Evolutionary conservation across 441 rosid species (phyloP), one percentile per base, ranked within the genome.

Genomic region (Arabidopsis hybrid): DNA sequence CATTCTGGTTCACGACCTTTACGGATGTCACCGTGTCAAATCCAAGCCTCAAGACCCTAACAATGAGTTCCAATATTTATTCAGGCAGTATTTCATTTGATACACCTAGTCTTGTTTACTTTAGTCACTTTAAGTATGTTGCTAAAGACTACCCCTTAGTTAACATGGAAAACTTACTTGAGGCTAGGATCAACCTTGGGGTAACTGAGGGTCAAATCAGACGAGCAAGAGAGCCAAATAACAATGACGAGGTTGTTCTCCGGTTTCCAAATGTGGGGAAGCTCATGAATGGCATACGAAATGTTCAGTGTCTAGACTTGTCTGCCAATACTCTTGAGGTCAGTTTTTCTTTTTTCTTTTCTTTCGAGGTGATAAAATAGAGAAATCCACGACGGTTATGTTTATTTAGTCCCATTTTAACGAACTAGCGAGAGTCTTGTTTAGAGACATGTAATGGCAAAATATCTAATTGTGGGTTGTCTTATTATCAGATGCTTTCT

Each of bases 51-150:
- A 46, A 46, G 51, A 46, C 21, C 18, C 21, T 46, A 14, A 46
- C 51, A 2, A 2, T 46, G 3, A 46, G 7, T 46, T 14, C 9
- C 4, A 46, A 2, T 3, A 45, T 4, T 34, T 9, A 5, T 5
- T 9, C 14, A 65, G 69, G 50, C 17, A 29, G 31, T 35, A 35
- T 72, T 7, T 46, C 70, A 3, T n/a, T 73, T 21, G 77, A 64
- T 45, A 26, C 65, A 18, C 71, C 77, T 10, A 64, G 58, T 36
- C 70, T 64, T 8, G 34, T 35, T n/a, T 38, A 35, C 65, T 47
- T 69, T 6, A 1, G 29, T 39, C 47, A 59, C 66, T 43, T 0
- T 50, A 47, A 65, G 36, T 5, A 6, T 35, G 35, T 50, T 50
- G 69, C 59, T 4, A 16, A 65, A 43, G 59, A 65, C 17, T 65